Base-by-base conservation (phyloP, 2,329 filamentous ascomycete genomes). In the Hyphodiscus sp. region DNA sequence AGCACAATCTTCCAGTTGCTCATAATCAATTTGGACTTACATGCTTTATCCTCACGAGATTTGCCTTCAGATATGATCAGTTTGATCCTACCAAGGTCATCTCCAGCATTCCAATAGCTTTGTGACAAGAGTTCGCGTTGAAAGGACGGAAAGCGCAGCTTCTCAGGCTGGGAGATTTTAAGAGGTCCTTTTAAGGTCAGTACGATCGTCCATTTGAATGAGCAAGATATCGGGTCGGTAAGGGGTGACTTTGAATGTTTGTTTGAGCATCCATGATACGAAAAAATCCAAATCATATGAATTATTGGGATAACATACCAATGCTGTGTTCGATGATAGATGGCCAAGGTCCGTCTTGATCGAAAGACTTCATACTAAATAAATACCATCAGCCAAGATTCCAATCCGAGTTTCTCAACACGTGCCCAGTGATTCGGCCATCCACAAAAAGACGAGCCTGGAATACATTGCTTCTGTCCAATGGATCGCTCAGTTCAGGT, bases 61-160 rank as follows among this genome's bases (percentile, higher is more conserved):
- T 90, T 83, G 0, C 87, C 85, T 65, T 92, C 89, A 47, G 86
- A 83, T 54, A 95, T 79, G 51, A 91, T 69, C 23, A 95, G 69
- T 66, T 86, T 90, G 71, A 95, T 86, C 8, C 89, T 81, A 7
- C 89, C 89, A 19, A 86, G 69, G 29, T 85, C 75, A 55, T 92
- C 88, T 6, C 78, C 79, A 0, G 87, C 78, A 61, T 82, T 83
- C 87, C 89, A 94, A 57, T 83, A 79, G 53, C 74, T 80, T 62
- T 90, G 85, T 43, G 80, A 77, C 16, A 91, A 74, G 20, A 90
- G 74, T 61, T 87, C 82, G 50, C 77, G 76, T 52, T 86, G 82
- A 63, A 94, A 95, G 0, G 71, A 62, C 0, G 90, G 90, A 58
- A 95, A 95, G 33, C 73, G 77, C 44, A 95, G 77, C n/a, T 69